phyloP scores from a whole-genome alignment of 371 early-diverging fungal genomes.

The Mucor irregularis region DNA sequence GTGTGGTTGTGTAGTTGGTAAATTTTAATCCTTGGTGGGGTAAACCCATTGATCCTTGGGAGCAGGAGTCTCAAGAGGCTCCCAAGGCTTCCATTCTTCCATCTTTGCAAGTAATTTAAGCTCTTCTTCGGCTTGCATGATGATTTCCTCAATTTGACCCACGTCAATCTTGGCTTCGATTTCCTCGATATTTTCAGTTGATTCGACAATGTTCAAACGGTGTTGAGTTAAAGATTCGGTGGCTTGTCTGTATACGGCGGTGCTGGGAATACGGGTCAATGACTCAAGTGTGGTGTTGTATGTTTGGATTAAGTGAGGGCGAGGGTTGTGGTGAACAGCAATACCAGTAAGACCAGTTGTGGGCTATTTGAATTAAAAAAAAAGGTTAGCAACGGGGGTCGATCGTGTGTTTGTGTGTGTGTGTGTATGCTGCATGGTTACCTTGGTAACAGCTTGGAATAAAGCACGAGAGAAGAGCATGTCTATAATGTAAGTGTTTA shows the following conservation, averaged over 20 bases:
- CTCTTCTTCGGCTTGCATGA: slow-evolving; percentile 87
- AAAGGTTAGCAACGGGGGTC: neutral
- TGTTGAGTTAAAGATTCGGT: slow-evolving; percentile 77
- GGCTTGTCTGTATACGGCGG: slow-evolving; percentile 84
- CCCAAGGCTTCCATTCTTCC: slow-evolving; percentile 86
- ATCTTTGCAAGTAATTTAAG: slow-evolving; percentile 76
- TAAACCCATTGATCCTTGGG: slow-evolving; percentile 88
- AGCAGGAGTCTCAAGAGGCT: slow-evolving; percentile 76
- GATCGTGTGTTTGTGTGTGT: too few species aligned
- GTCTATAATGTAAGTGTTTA: slow-evolving; percentile 7
- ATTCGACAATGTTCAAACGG: slow-evolving; percentile 74
- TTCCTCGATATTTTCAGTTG: slow-evolving; percentile 65
- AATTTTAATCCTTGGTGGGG: slow-evolving; percentile 36
- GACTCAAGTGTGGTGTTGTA: slow-evolving; percentile 75
- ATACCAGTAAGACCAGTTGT: slow-evolving; percentile 87
- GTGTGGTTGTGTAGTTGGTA: neutral
- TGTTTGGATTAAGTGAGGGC: slow-evolving; percentile 81
- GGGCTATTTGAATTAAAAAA: slow-evolving; percentile 19
- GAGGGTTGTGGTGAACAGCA: slow-evolving; percentile 84
- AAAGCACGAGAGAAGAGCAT: slow-evolving; percentile 62
- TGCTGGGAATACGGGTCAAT: slow-evolving; percentile 72
- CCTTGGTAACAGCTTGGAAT: slow-evolving; percentile 60
- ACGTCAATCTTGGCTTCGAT: slow-evolving; percentile 77
- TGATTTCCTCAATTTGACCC: slow-evolving; percentile 93
- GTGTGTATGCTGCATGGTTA: too few species aligned